Evolutionary conservation across 2,329 filamentous ascomycete species (phyloP), one percentile per base, ranked within the genome.

Genomic region (Sarocladium kiliense): DNA sequence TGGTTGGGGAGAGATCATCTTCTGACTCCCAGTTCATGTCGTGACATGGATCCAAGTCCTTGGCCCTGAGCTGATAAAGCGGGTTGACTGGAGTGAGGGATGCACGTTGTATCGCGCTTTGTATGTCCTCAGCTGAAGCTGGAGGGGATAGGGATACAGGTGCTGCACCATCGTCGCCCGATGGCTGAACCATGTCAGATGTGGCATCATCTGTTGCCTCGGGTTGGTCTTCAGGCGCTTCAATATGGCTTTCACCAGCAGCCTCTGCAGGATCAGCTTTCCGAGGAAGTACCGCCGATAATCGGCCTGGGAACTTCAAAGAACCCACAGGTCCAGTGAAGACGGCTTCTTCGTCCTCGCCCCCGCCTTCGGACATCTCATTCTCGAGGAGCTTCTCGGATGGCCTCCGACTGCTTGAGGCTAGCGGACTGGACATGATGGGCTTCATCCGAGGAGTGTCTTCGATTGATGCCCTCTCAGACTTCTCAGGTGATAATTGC

Each of bases 21-120:
- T 85, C 81, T 0, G 77, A 81, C 4, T 84, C 81, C 0, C 76
- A 78, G n/a, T 77, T 72, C 32, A 69, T 63, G 39, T 70, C 64
- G 12, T 76, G 63, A 42, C 74, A 74, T 3, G 73, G 71, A 42
- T 74, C 66, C 4, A 78, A 62, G 32, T 81, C 76, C 61, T 77
- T 76, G 14, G 76, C 66, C 9, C 78, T 74, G 4, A 84, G 71
- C 56, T 71, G 65, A 39, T 65, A 68, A 36, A 66, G 63, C 3
- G 63, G 60, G 21, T 61, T 60, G 12, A 53, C 53, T 9, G 49
- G 49, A 9, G 34, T 27, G 2, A 4, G 12, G 7, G 19, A 18
- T 23, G 36, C 30, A 19, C 2, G 11, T 19, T 19, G 57, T 25
- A 1, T 63, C 2, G 32, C 36, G 6, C 26, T 51, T 9, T 5